A percentile compares a stretch with the other conserved stretches of the same genome.
phyloP scores from a whole-genome alignment of 148 eudicot genomes.

The Rhododendron henanense region DNA sequence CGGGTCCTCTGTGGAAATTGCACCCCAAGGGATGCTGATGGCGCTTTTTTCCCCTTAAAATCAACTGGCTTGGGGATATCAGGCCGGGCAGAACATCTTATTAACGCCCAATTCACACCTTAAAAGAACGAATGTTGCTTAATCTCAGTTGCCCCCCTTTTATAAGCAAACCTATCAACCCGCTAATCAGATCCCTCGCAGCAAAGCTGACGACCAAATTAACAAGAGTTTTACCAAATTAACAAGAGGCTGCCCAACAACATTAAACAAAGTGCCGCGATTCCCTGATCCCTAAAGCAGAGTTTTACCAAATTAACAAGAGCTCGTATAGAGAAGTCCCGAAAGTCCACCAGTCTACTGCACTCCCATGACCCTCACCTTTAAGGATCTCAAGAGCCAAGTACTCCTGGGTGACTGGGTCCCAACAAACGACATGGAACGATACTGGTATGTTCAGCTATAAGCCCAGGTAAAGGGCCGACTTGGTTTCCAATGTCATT shows the following conservation, averaged over 20 bases:
- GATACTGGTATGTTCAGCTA: too few species aligned
- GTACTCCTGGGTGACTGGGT: too few species aligned
- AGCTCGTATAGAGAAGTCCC: slow-evolving; percentile 57
- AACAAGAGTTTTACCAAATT: too few species aligned
- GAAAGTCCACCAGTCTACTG: slow-evolving; percentile 61
- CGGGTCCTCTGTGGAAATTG: too few species aligned
- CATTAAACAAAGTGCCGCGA: slow-evolving; percentile 59
- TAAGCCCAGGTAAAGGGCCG: too few species aligned
- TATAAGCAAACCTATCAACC: slow-evolving; percentile 28
- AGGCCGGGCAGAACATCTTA: slow-evolving; percentile 60
- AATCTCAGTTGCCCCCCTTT: slow-evolving; percentile 54
- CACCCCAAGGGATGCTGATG: slow-evolving; percentile 10
- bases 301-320: slow-evolving; percentile 42
- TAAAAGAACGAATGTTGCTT: slow-evolving; percentile 60
- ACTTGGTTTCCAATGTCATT: too few species aligned
- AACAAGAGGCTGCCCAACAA: slow-evolving; percentile 51
- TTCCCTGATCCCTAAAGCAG: slow-evolving; percentile 59
- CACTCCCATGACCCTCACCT: slow-evolving; percentile 66
- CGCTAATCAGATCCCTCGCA: slow-evolving; percentile 43
- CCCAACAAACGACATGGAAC: too few species aligned
- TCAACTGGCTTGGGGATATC: slow-evolving; percentile 48
- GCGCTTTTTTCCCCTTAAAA: slow-evolving; percentile 20
- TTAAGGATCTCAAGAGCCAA: slow-evolving; percentile 32
- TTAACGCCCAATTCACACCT: slow-evolving; percentile 52
- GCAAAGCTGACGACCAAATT: slow-evolving; percentile 31